A percentile compares a stretch with the other conserved stretches of the same genome.
Conservation (phyloP, 768 basidiomycete genomes). For the Psilocybe subaeruginosa region DNA sequence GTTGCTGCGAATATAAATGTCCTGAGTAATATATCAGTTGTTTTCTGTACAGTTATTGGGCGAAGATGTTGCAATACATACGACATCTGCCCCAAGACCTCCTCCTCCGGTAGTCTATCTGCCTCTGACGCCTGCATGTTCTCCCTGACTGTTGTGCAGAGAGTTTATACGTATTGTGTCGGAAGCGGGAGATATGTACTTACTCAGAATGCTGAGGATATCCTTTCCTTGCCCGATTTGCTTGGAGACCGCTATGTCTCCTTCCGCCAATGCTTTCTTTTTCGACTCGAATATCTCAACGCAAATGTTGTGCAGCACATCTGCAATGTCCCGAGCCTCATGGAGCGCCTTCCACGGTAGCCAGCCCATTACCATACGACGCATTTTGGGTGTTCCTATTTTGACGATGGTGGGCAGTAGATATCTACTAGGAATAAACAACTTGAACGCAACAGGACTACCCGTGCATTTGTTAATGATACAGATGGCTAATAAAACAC, state of each 20-base stretch:
- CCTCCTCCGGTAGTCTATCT: not conserved
- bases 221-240: constrained; percentile 44
- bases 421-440: constrained; percentile 4
- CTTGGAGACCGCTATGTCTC: constrained; percentile 32
- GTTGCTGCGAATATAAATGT: constrained; percentile 41
- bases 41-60: no score
- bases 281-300: constrained; percentile 40
- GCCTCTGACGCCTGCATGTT: not conserved
- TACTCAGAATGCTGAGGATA: constrained; percentile 49
- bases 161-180: not conserved
- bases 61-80: not conserved
- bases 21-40: constrained; percentile 16
- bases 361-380: constrained; percentile 32
- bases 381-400: constrained; percentile 30
- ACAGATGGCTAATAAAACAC: not conserved
- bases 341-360: constrained; percentile 35
- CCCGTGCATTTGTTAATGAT: no score
- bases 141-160: not conserved
- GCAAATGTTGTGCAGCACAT: constrained; percentile 38
- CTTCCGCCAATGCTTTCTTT: constrained; percentile 33
- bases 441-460: constrained; percentile 3
- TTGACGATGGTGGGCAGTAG: constrained; percentile 23
- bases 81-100: not conserved
- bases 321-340: constrained; percentile 33
- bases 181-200: constrained; percentile 10